Conservation (phyloP, 257 asterid species). For the Solanum medicagineum region DNA sequence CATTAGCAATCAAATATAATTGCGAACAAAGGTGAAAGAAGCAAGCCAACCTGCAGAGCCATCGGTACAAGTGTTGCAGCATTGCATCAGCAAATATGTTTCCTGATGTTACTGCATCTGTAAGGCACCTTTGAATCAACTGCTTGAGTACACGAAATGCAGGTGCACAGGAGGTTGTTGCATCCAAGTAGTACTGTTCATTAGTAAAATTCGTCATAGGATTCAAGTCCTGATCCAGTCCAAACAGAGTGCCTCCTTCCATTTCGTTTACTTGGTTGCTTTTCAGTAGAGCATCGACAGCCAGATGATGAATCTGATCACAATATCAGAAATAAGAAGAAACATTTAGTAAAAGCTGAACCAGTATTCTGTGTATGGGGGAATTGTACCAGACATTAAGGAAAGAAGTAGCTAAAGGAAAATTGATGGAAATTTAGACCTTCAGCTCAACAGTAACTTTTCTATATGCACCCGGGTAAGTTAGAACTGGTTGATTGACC, state of each 20-base stretch:
- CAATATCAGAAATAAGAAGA: slow-evolving; percentile 1
- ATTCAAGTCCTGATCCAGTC: slow-evolving; percentile 61
- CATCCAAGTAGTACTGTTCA: slow-evolving; percentile 59
- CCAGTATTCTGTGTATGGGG: background rate
- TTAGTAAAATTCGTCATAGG: slow-evolving; percentile 26
- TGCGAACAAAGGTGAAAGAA: slow-evolving; percentile 5
- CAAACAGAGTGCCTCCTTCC: slow-evolving; percentile 96
- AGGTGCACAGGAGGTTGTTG: slow-evolving; percentile 72
- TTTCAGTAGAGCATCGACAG: slow-evolving; percentile 91
- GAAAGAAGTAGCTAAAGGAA: background rate
- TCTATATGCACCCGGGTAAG: slow-evolving; percentile 91
- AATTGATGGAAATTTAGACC: slow-evolving; percentile 29
- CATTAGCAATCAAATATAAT: background rate
- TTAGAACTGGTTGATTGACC: slow-evolving; percentile 84
- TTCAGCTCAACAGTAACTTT: slow-evolving; percentile 89
- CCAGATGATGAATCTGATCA: slow-evolving; percentile 77
- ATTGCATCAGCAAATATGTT: slow-evolving; percentile 88
- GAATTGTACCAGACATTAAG: background rate
- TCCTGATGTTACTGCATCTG: slow-evolving; percentile 89
- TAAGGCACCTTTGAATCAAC: slow-evolving; percentile 85
- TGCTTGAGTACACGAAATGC: slow-evolving; percentile 94
- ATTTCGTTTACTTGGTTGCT: slow-evolving; percentile 96
- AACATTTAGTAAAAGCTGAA: background rate
- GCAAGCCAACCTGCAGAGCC: slow-evolving; percentile 87
- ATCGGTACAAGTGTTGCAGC: slow-evolving; percentile 83